Conservation (phyloP, 2,329 filamentous ascomycete genomes). For the Arthroderma sp. region DNA sequence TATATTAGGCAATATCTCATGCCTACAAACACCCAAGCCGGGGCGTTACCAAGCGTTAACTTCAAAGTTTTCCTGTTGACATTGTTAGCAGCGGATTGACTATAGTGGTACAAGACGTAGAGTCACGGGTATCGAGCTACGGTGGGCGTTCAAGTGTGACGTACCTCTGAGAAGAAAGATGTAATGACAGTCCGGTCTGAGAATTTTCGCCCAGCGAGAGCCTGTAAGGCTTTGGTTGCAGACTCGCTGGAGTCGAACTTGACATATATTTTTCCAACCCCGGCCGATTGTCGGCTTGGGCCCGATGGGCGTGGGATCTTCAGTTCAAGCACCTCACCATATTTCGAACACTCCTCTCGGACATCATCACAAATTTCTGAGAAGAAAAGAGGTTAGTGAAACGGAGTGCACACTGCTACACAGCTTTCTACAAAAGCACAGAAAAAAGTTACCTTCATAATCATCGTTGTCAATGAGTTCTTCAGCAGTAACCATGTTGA, state of each 20-base stretch:
- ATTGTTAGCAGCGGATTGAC: constrained; percentile 21
- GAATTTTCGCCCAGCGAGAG: constrained; percentile 91
- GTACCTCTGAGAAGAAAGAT: constrained; percentile 88
- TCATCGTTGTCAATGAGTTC: constrained; percentile 90
- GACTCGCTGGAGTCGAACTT: constrained; percentile 72
- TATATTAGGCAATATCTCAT: not conserved
- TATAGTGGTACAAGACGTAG: not conserved
- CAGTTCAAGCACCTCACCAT: constrained; percentile 68
- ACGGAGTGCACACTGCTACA: not conserved
- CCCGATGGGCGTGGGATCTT: constrained; percentile 84
- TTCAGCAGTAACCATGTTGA: constrained; percentile 97
- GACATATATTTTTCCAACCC: constrained; percentile 95
- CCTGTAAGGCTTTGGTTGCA: constrained; percentile 70
- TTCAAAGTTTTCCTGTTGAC: constrained; percentile 73
- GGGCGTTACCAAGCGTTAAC: constrained; percentile 63
- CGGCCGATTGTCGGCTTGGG: constrained; percentile 68
- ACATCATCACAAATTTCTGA: constrained; percentile 95
- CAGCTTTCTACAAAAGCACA: not conserved
- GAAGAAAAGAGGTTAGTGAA: not conserved
- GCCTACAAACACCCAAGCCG: not conserved
- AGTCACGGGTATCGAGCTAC: not conserved
- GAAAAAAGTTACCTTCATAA: constrained; percentile 60
- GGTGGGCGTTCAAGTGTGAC: constrained; percentile 10
- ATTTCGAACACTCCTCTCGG: constrained; percentile 83
- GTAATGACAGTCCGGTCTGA: constrained; percentile 91